These are phyloP conservation scores for Candida quercuum DNA, from an alignment of 805 yeast genomes.

Conservation along the genomic window DNA sequence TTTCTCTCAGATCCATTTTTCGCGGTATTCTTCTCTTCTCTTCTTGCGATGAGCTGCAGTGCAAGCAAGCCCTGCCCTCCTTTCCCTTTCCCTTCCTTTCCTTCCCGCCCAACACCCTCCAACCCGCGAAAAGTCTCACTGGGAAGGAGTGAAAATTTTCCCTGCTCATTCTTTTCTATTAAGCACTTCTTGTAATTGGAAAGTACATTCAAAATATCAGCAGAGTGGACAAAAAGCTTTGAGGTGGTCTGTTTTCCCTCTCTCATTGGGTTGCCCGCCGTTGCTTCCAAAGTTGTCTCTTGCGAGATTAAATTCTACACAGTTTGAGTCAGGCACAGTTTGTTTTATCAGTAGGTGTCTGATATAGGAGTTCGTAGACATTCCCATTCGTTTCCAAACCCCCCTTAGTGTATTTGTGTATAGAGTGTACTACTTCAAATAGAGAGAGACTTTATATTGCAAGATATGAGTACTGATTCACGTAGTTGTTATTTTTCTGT, in stretches of 20 bases:
- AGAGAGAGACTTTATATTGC: too few species aligned
- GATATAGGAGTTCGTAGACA: conserved; percentile 29
- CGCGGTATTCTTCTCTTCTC: too few species aligned
- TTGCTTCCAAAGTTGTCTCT: conserved; percentile 1
- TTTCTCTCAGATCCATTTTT: too few species aligned
- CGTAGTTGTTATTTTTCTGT: too few species aligned
- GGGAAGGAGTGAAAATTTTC: not conserved
- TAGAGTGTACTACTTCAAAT: not conserved
- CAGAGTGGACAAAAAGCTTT: conserved; percentile 1
- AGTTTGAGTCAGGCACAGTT: conserved; percentile 27
- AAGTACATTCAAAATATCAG: conserved; percentile 4
- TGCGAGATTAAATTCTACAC: conserved; percentile 25
- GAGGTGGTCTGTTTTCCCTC: not conserved
- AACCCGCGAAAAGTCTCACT: not conserved
- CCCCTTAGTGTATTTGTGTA: not conserved
- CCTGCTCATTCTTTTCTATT: not conserved
- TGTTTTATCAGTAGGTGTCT: conserved; percentile 21
- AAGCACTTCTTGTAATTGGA: not conserved
- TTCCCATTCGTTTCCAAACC: too few species aligned
- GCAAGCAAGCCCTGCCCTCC: not conserved
- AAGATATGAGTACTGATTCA: too few species aligned
- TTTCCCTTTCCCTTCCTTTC: not conserved
- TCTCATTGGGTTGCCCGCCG: not conserved
- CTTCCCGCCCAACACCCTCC: not conserved
- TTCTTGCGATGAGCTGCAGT: too few species aligned